Evolutionary conservation across 495 filamentous ascomycete genomes (phyloP), one percentile per base, ranked within the genome.

Genomic region (Evansstolkia leycettana): DNA sequence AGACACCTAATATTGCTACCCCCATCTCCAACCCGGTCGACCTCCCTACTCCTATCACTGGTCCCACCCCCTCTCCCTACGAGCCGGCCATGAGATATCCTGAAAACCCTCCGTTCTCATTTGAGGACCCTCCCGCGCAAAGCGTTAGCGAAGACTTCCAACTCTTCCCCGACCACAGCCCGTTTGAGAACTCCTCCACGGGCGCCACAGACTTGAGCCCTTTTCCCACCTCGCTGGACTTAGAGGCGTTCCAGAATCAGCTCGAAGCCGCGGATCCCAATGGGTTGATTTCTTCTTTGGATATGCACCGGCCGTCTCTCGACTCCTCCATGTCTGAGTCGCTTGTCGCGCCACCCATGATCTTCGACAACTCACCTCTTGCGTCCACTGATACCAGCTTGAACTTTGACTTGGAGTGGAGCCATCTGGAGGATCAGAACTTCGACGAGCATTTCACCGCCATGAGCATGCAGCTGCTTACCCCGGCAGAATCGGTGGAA

Each of bases 1-100:
- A 64, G 13, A 75, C 73, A 4, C 69, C 72, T 9, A 59, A 64
- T 31, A 66, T 75, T 13, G 64, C 70, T 17, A 72, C 70, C 42
- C 57, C 76, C 23, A 34, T 45, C 7, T 61, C 70, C 50, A 39
- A 74, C 57, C 44, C 65, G 39, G 36, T 64, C 48, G 48, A 54
- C 31, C 47, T 51, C 28, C 33, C 48, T 3, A 57, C 57, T 7
- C 57, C 57, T 6, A 35, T 37, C 7, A 46, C 41, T 7, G 52
- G 50, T 7, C 48, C 53, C 8, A 56, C 40, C 29, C 40, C 45
- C 2, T 58, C 57, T 7, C 54, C 56, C 13, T 40, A 19, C 12
- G 38, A 30, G 13, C 35, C 41, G 26, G 29, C 31, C 7, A 38
- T 42, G 7, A 13, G 40, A 20, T 48, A 41, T 38, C 39, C 40